Evolutionary conservation across 2,329 filamentous ascomycete genomes (phyloP).

Genomic region (Paracoccidioides lutzii): DNA sequence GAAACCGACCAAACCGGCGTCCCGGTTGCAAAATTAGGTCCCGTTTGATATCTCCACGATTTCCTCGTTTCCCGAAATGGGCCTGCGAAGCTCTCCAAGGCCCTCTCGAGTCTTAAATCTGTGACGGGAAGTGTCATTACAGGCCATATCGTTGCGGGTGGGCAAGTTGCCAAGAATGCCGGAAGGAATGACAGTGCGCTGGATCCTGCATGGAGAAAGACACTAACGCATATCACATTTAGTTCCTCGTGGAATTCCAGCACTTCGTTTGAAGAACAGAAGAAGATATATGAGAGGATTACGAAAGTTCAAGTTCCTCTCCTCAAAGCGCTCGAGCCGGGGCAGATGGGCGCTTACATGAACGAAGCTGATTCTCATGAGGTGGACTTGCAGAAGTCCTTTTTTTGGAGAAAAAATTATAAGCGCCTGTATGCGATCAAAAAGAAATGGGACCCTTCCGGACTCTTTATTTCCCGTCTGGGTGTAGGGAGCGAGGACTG

Average conservation of each 20-base stretch:
- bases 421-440: slow-evolving; percentile 24
- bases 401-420: slow-evolving; percentile 33
- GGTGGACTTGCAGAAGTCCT: slow-evolving; percentile 27
- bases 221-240: slow-evolving; percentile 1
- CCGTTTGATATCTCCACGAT: slow-evolving; percentile 21
- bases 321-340: slow-evolving; percentile 25
- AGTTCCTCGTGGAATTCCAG: slow-evolving; percentile 25
- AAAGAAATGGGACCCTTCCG: slow-evolving; percentile 28
- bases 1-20: slow-evolving; percentile 15
- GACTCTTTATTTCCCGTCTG: slow-evolving; percentile 36
- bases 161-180: slow-evolving; percentile 24
- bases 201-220: slow-evolving; percentile 4
- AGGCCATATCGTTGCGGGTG: slow-evolving; percentile 24
- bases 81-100: slow-evolving; percentile 23
- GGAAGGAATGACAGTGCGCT: slow-evolving; percentile 22
- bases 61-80: slow-evolving; percentile 19
- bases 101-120: slow-evolving; percentile 18
- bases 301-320: slow-evolving; percentile 27
- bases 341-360: slow-evolving; percentile 26
- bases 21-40: slow-evolving; percentile 17
- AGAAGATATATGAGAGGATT: slow-evolving; percentile 24
- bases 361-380: slow-evolving; percentile 28
- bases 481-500: slow-evolving; percentile 39
- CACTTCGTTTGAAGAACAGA: slow-evolving; percentile 16
- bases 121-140: slow-evolving; percentile 11